phyloP scores from a whole-genome alignment of 495 filamentous ascomycete genomes.

The Paragyromitra xinjiangensis region DNA sequence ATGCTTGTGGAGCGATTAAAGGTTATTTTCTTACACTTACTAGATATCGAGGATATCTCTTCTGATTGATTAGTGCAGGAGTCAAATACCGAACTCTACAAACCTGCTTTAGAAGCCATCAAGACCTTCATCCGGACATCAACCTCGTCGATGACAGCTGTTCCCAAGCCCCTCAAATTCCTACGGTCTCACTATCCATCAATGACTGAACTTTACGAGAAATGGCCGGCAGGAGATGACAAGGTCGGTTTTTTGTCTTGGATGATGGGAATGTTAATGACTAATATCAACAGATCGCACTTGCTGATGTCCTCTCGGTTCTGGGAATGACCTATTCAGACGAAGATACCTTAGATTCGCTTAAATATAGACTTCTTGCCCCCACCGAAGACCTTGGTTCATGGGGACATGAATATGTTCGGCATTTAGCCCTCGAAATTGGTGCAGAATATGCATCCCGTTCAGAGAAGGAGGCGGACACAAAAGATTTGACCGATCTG shows the following conservation, averaged over 20 bases:
- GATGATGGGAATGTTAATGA: slow-evolving; percentile 21
- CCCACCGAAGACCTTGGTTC: slow-evolving; percentile 92
- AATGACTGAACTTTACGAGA: slow-evolving; percentile 83
- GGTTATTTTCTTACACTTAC: slow-evolving; percentile 63
- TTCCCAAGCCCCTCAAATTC: slow-evolving; percentile 98
- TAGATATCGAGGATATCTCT: slow-evolving; percentile 40
- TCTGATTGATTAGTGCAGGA: slow-evolving; percentile 67
- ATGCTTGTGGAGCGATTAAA: slow-evolving; percentile 96
- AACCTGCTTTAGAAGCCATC: slow-evolving; percentile 90
- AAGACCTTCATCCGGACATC: slow-evolving; percentile 98
- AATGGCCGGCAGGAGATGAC: slow-evolving; percentile 82
- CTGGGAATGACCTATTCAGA: slow-evolving; percentile 99
- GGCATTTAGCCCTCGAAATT: slow-evolving; percentile 94
- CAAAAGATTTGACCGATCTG: slow-evolving; percentile 80
- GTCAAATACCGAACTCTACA: slow-evolving; percentile 85
- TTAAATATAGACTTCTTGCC: slow-evolving; percentile 91
- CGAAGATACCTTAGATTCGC: slow-evolving; percentile 90
- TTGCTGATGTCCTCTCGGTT: slow-evolving; percentile 95
- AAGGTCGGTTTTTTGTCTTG: slow-evolving; percentile 66
- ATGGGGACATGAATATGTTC: slow-evolving; percentile 98
- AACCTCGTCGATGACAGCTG: slow-evolving; percentile 98
- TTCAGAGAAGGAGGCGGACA: slow-evolving; percentile 69
- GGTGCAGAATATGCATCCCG: slow-evolving; percentile 90
- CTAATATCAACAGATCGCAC: slow-evolving; percentile 66
- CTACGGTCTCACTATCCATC: slow-evolving; percentile 93